These are phyloP conservation scores for Citrus trifoliata DNA, from an alignment of 345 rosid genomes.

Conservation along the genomic window DNA sequence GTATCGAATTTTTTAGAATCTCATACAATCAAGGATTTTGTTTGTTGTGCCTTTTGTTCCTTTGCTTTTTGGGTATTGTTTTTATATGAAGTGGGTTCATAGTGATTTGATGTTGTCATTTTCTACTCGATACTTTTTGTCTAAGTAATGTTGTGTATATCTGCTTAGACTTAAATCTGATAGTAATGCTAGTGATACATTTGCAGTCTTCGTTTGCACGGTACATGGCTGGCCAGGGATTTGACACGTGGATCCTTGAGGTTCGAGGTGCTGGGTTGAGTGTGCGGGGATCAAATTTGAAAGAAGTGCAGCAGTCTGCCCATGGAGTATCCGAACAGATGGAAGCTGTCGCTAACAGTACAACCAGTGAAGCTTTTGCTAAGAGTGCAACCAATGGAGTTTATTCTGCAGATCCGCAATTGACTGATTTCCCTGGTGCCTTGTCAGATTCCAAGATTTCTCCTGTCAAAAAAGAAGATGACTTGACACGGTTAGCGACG, in stretches of 20 bases:
- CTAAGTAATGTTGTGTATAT: background rate
- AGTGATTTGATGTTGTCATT: background rate
- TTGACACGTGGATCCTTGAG: conserved; percentile 97
- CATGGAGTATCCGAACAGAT: conserved; percentile 44
- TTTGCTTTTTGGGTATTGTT: background rate
- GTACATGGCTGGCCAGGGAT: conserved; percentile 80
- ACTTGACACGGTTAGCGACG: conserved; percentile 29
- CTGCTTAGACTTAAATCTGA: background rate
- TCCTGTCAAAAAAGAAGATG: conserved; percentile 33
- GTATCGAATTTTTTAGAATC: background rate
- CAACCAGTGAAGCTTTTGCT: conserved; percentile 41
- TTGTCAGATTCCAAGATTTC: conserved; percentile 33
- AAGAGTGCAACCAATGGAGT: conserved; percentile 37
- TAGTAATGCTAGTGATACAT: conserved; percentile 8
- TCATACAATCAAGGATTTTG: background rate
- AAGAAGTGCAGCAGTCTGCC: conserved; percentile 57
- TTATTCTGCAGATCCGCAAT: conserved; percentile 27
- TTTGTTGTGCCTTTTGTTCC: background rate
- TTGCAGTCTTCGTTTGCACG: conserved; percentile 89
- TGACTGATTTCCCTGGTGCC: conserved; percentile 20
- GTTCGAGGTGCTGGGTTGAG: conserved; percentile 97
- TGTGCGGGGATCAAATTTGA: conserved; percentile 45
- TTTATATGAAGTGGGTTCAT: background rate
- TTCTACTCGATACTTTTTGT: background rate
- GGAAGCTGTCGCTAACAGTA: conserved; percentile 53